phyloP scores from a whole-genome alignment of 1,284 basidiomycete genomes.

The Microbotryum intermedium region DNA sequence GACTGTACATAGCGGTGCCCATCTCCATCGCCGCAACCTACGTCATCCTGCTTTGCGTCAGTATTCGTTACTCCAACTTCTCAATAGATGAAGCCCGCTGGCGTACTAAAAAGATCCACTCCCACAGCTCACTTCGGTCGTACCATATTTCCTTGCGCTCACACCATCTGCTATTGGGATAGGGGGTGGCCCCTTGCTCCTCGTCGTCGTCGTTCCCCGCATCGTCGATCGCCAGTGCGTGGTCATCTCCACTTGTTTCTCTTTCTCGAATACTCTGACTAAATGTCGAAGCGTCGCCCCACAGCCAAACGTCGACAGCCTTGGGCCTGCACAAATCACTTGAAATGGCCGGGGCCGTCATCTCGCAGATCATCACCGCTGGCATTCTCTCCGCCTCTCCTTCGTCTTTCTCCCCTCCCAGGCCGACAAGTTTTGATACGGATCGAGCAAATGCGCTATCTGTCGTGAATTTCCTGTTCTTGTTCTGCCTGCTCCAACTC shows the following conservation, averaged over 20 bases:
- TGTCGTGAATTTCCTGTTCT: neutral
- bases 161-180: slow-evolving; percentile 12
- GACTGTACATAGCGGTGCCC: slow-evolving; percentile 10
- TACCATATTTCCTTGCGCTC: slow-evolving; percentile 6
- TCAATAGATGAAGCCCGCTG: neutral
- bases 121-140: slow-evolving; percentile 1
- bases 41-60: slow-evolving; percentile 4
- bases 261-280: neutral
- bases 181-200: slow-evolving; percentile 15
- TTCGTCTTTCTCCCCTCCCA: neutral
- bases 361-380: slow-evolving; percentile 13
- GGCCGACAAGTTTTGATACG: too few relatives aligned
- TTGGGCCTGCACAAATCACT: slow-evolving; percentile 20
- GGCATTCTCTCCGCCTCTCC: slow-evolving; percentile 1
- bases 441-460: neutral
- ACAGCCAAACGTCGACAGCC: slow-evolving; percentile 17
- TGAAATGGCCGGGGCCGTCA: slow-evolving; percentile 24
- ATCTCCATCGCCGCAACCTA: neutral
- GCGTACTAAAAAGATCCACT: neutral
- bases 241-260: neutral
- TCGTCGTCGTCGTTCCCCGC: slow-evolving; percentile 24
- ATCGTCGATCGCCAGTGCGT: slow-evolving; percentile 16
- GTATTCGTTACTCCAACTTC: neutral
- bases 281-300: neutral
- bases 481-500: neutral